Evolutionary conservation across 2,329 filamentous ascomycete species (phyloP).

Genomic region (Aspergillus pseudotamarii): DNA sequence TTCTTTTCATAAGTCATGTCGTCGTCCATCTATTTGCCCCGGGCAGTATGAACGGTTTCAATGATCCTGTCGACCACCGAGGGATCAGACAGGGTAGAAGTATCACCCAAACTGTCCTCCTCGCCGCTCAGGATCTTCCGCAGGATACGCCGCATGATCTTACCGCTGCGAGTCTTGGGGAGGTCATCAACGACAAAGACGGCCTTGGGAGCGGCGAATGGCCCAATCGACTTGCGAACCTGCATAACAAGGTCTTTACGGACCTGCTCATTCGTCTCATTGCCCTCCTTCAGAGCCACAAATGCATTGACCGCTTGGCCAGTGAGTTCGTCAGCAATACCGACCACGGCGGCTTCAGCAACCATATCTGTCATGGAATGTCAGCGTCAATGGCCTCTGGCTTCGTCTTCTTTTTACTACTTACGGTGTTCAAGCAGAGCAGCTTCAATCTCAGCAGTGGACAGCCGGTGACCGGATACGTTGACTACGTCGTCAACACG

Average conservation of each 20-base stretch:
- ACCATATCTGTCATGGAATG: conserved; percentile 51
- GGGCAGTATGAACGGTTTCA: conserved; percentile 65
- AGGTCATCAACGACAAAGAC: conserved; percentile 90
- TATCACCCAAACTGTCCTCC: conserved; percentile 95
- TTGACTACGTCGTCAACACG: conserved; percentile 99
- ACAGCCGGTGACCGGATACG: conserved; percentile 92
- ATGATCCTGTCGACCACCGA: conserved; percentile 90
- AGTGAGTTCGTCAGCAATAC: conserved; percentile 88
- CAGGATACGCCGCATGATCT: conserved; percentile 98
- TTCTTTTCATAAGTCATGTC: conserved; percentile 9
- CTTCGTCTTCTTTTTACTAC: conserved; percentile 16
- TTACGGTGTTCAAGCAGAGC: conserved; percentile 86
- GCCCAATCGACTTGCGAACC: conserved; percentile 95
- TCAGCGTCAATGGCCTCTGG: conserved; percentile 20
- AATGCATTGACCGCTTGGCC: conserved; percentile 98
- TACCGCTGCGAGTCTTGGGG: conserved; percentile 95
- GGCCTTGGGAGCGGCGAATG: conserved; percentile 93
- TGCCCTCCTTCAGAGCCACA: conserved; percentile 85
- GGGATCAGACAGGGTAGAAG: conserved; percentile 87
- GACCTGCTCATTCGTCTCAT: conserved; percentile 74
- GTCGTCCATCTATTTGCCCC: conserved; percentile 39
- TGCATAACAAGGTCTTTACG: conserved; percentile 93
- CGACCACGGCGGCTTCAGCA: conserved; percentile 93
- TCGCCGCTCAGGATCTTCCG: conserved; percentile 96
- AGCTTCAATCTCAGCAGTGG: conserved; percentile 96